Conservation (phyloP, 306 rosid species). For the Mimosa pudica region DNA sequence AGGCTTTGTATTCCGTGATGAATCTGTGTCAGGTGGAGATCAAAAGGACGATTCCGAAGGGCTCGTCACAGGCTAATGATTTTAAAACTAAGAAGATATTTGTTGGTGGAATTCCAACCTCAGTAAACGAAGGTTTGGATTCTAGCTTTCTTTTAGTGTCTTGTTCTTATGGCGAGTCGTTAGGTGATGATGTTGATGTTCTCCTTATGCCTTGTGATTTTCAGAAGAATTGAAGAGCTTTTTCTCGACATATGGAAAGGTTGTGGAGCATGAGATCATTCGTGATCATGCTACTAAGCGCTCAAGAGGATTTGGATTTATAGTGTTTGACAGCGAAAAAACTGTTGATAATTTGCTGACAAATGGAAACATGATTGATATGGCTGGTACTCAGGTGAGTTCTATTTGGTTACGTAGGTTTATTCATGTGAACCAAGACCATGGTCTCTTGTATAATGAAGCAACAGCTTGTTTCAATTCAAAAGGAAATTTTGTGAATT, state of each 20-base stretch:
- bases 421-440: background rate
- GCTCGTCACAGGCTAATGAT: constrained; percentile 74
- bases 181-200: background rate
- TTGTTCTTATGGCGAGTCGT: background rate
- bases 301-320: constrained; percentile 91
- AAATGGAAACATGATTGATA: constrained; percentile 93
- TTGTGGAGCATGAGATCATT: constrained; percentile 86
- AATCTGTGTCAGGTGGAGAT: constrained; percentile 69
- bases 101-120: constrained; percentile 89
- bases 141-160: background rate
- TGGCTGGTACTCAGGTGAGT: constrained; percentile 96
- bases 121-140: constrained; percentile 69
- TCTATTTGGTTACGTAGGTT: constrained; percentile 29
- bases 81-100: constrained; percentile 87
- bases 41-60: constrained; percentile 93
- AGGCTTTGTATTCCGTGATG: background rate
- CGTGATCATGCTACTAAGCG: constrained; percentile 85
- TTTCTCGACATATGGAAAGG: constrained; percentile 73
- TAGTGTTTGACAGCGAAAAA: constrained; percentile 83
- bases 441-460: background rate
- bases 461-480: background rate
- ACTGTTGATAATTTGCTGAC: constrained; percentile 80
- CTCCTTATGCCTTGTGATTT: background rate
- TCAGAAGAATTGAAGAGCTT: constrained; percentile 76
- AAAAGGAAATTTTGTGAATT: constrained; percentile 3